phyloP scores from a whole-genome alignment of 345 rosid species.

The Aethionema arabicum region DNA sequence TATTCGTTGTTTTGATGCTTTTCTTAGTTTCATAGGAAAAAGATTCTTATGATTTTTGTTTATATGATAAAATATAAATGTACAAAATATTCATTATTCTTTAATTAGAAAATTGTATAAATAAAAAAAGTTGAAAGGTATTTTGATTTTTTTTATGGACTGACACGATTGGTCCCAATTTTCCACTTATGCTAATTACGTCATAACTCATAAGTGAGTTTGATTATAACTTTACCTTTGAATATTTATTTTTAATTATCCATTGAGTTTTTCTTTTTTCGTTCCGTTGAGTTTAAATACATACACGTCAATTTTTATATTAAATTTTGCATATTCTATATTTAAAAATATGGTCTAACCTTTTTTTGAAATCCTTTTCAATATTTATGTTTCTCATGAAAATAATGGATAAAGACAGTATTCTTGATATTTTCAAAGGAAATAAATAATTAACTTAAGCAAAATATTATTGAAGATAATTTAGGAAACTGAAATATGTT shows the following conservation, averaged over 20 bases:
- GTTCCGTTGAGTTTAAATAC: not conserved
- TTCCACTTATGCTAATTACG: not conserved
- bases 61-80: not conserved
- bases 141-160: conserved; percentile 24
- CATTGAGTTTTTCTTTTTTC: too few relatives aligned
- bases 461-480: too few relatives aligned
- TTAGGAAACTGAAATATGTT: too few relatives aligned
- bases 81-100: conserved; percentile 12
- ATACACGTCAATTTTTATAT: too few relatives aligned
- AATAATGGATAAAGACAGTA: too few relatives aligned
- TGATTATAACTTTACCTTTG: not conserved
- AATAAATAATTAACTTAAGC: too few relatives aligned
- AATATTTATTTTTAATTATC: not conserved
- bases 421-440: too few relatives aligned
- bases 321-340: too few relatives aligned
- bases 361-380: too few relatives aligned
- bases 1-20: conserved; percentile 39
- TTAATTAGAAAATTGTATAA: conserved; percentile 21
- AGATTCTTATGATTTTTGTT: not conserved
- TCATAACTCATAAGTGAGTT: not conserved
- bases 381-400: too few relatives aligned
- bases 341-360: too few relatives aligned
- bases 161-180: conserved; percentile 13
- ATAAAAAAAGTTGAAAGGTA: conserved; percentile 12
- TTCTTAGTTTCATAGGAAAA: conserved; percentile 20